A percentile compares a stretch with the other conserved stretches of the same genome.
These are phyloP conservation scores for Gymnopilus junonius DNA, from an alignment of 768 basidiomycete species.

Conservation along the genomic window DNA sequence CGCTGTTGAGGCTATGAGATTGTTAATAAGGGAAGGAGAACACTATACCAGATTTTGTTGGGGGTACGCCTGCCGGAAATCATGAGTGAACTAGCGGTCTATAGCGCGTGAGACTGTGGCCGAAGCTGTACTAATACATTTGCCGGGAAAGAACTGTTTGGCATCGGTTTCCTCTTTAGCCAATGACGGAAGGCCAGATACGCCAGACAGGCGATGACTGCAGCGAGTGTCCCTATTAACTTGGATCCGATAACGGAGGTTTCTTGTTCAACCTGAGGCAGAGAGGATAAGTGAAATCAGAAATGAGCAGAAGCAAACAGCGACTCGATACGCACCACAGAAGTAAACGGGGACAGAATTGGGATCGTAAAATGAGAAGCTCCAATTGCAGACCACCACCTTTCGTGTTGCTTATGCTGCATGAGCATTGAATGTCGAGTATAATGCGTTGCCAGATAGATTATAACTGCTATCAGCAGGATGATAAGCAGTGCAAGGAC, in stretches of 20 bases:
- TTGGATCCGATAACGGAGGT: conserved; percentile 62
- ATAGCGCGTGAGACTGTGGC: not conserved
- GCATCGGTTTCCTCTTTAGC: conserved; percentile 21
- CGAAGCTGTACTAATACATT: not conserved
- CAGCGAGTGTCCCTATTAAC: conserved; percentile 41
- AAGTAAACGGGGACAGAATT: conserved; percentile 77
- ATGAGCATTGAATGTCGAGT: conserved; percentile 25
- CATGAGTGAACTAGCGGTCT: not conserved
- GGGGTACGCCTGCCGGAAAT: no score
- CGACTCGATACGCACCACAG: conserved; percentile 55
- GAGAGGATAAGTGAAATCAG: not conserved
- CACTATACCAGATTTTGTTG: no score
- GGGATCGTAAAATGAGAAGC: conserved; percentile 78
- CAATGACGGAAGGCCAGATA: conserved; percentile 52
- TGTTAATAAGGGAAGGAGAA: no score
- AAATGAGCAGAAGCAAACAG: not conserved
- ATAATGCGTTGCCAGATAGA: conserved; percentile 37
- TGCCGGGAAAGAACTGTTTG: not conserved
- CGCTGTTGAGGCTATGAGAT: no score
- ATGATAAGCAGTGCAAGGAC: conserved; percentile 38
- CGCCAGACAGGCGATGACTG: conserved; percentile 42
- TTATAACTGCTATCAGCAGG: conserved; percentile 38
- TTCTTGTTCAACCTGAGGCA: conserved; percentile 78
- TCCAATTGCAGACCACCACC: conserved; percentile 33
- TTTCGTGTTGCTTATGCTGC: conserved; percentile 22